Evolutionary conservation across 2,329 filamentous ascomycete species (phyloP).

Genomic region (Paecilomyces formosus): DNA sequence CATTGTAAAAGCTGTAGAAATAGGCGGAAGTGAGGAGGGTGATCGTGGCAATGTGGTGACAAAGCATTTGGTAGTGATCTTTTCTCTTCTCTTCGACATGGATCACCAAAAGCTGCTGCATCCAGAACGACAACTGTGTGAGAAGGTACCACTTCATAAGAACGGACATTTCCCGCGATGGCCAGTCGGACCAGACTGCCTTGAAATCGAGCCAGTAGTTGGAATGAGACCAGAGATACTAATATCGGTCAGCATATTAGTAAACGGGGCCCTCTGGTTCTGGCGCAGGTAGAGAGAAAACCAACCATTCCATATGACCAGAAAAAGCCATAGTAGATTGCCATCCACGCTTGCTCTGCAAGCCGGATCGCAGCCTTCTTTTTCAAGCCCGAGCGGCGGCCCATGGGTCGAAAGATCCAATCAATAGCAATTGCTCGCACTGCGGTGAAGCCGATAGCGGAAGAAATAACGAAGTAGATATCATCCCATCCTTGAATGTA

Average conservation of each 20-base stretch:
- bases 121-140: constrained; percentile 83
- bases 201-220: constrained; percentile 69
- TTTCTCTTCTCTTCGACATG: constrained; percentile 92
- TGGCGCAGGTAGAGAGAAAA: constrained; percentile 7
- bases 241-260: constrained; percentile 3
- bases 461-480: constrained; percentile 66
- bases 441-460: constrained; percentile 78
- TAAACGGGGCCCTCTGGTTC: neutral
- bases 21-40: constrained; percentile 75
- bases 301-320: constrained; percentile 79
- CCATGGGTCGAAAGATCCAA: constrained; percentile 74
- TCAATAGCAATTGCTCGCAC: constrained; percentile 80
- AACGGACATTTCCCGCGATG: constrained; percentile 64
- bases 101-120: constrained; percentile 90
- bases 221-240: constrained; percentile 77
- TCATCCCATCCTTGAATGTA: constrained; percentile 79
- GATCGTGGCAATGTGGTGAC: constrained; percentile 86
- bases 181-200: constrained; percentile 80
- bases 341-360: constrained; percentile 88
- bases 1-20: constrained; percentile 75
- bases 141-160: constrained; percentile 85
- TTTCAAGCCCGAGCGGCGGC: constrained; percentile 62
- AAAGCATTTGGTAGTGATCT: constrained; percentile 93
- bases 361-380: constrained; percentile 77
- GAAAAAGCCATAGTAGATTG: constrained; percentile 74